Base-by-base conservation (phyloP, 2,329 filamentous ascomycete species). In the Pseudocercospora cruenta region DNA sequence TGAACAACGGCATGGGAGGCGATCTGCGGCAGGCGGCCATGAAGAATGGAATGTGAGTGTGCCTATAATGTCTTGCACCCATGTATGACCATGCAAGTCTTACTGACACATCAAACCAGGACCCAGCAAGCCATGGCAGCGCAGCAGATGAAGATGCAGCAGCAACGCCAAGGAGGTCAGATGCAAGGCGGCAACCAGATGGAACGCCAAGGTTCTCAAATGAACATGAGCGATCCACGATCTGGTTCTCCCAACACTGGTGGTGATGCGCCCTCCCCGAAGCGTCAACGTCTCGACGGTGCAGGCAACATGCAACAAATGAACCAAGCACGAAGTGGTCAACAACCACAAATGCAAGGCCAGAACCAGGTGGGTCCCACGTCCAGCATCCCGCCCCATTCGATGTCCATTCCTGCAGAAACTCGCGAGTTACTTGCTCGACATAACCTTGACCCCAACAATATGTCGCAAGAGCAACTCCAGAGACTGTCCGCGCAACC, bases 201-300 rank as follows among this genome's bases (percentile, higher is more conserved):
- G 91, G 91, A 94, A 78, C 87, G 93, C 67, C 93, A 96, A 74
- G 91, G 92, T 62, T 94, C 92, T 16, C 89, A 90, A 69, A 93
- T 95, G 87, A 93, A 96, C 73, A 90, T 91, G 79, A 92, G 90
- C 79, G 91, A 91, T 67, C 89, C 90, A 71, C 81, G 93, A 66
- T 90, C 93, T 28, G 89, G 90, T 65, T 97, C 94, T 36, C 94
- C 94, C 12, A 72, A 69, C 55, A 70, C 67, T 7, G 88, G 89
- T 59, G 90, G 89, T 62, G 94, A 97, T 61, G 93, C 92, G 26
- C 93, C 93, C 4, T 98, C 94, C 33, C 94, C 94, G 1, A 98
- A 98, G 83, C 88, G 94, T 75, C 92, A 90, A 65, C 91, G 94
- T 64, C 86, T 97, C 67, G 92, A 94, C 70, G 68, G 68, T 24